These are phyloP conservation scores for Gossypium rotundifolium DNA, from an alignment of 345 rosid genomes.

Conservation along the genomic window DNA sequence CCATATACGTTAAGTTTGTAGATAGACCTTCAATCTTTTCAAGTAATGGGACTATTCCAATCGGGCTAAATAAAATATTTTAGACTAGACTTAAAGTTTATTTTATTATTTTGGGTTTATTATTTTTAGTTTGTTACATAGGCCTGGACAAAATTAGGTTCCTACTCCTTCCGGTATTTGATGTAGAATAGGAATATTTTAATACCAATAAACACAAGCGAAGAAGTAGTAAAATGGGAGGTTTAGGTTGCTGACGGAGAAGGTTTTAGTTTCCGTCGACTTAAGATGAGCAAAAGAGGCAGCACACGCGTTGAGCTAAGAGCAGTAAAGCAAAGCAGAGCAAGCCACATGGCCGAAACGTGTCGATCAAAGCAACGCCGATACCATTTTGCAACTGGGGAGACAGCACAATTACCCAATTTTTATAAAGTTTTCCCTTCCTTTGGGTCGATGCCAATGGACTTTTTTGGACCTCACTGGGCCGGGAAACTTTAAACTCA, in stretches of 20 bases:
- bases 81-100: too few species aligned
- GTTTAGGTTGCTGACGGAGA: not conserved
- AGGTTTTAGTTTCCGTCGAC: not conserved
- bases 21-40: too few species aligned
- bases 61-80: too few species aligned
- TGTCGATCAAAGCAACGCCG: not conserved
- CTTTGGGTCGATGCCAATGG: not conserved
- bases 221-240: not conserved
- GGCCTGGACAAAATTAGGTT: too few species aligned
- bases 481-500: not conserved
- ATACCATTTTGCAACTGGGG: not conserved
- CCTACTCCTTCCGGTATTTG: too few species aligned
- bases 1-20: too few species aligned
- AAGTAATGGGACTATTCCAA: too few species aligned
- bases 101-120: too few species aligned
- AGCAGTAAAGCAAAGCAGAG: not conserved
- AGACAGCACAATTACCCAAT: not conserved
- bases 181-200: not conserved
- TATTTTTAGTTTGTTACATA: too few species aligned
- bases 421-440: not conserved
- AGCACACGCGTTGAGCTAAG: conserved; percentile 9
- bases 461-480: conserved; percentile 8
- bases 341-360: conserved; percentile 18
- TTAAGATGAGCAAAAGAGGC: not conserved
- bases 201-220: not conserved